Percentiles rank a stretch among this genome's conserved stretches.
phyloP scores from a whole-genome alignment of 176 grass and related monocot genomes.

The Eleusine indica region DNA sequence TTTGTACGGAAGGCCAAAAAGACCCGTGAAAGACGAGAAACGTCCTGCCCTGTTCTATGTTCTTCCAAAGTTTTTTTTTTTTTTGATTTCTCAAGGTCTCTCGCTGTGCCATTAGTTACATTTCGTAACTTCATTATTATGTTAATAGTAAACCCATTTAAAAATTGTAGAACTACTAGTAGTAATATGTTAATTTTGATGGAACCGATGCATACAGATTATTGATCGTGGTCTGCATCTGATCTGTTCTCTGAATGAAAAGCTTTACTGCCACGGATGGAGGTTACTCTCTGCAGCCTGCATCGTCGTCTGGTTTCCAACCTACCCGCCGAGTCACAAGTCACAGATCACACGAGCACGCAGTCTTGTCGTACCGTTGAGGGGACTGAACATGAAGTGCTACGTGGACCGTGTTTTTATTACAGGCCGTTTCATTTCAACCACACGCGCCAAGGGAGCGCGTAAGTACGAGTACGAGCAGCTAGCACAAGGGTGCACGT shows the following conservation, averaged over 20 bases:
- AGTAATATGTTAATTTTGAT: background rate
- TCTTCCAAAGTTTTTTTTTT: background rate
- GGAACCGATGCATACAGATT: too few species aligned
- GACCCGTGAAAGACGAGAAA: constrained; percentile 13
- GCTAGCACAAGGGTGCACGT: background rate
- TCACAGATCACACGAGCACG: background rate
- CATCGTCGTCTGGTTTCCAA: background rate
- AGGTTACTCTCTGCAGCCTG: background rate
- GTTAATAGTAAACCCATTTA: too few species aligned
- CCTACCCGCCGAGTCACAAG: background rate
- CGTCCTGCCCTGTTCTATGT: background rate
- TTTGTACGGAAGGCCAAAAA: background rate
- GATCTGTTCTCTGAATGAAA: background rate
- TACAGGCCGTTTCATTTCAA: background rate
- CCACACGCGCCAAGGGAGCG: background rate
- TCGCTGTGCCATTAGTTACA: too few species aligned
- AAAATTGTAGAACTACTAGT: too few species aligned
- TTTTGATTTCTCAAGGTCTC: too few species aligned
- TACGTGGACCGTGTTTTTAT: background rate
- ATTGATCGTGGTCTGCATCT: too few species aligned
- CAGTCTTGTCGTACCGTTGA: constrained; percentile 1
- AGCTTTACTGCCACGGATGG: background rate
- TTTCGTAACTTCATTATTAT: too few species aligned
- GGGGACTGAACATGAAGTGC: background rate
- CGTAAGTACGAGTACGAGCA: background rate